Percentiles rank a stretch among this genome's conserved stretches.
phyloP scores from a whole-genome alignment of 176 grass and related monocot species.

The Carex scoparia region DNA sequence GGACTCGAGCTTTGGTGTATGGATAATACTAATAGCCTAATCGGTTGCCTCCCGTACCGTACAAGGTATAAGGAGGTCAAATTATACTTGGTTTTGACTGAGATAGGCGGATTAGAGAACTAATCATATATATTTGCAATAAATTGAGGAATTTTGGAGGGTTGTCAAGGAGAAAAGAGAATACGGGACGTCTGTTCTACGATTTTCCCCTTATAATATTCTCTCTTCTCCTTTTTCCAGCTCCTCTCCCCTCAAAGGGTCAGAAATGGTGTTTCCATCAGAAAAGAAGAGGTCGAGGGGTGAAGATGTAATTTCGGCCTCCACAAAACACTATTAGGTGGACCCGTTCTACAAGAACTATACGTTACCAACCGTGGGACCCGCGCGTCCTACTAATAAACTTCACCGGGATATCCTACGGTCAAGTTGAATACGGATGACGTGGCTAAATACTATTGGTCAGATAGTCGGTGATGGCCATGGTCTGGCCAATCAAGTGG shows the following conservation, averaged over 20 bases:
- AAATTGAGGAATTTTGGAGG: not conserved
- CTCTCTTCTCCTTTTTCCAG: not conserved
- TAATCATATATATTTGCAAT: not conserved
- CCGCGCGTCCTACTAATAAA: not conserved
- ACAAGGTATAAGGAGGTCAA: not conserved
- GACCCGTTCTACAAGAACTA: not conserved
- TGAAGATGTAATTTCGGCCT: not conserved
- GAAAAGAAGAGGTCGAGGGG: not conserved
- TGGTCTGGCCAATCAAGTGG: not conserved
- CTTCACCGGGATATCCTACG: not conserved
- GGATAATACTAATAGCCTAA: not conserved
- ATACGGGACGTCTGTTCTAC: not conserved
- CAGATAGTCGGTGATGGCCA: too few relatives aligned
- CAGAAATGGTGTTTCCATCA: conserved; percentile 14
- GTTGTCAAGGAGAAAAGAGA: conserved; percentile 16
- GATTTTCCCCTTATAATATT: not conserved
- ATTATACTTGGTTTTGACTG: not conserved
- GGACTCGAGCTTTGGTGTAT: not conserved
- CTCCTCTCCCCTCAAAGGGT: conserved; percentile 13
- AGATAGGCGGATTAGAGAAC: conserved; percentile 2
- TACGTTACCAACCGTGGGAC: not conserved
- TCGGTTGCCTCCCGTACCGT: conserved; percentile 21
- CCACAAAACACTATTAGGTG: not conserved
- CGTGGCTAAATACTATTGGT: not conserved
- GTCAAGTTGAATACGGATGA: not conserved